Percentiles rank a stretch among this genome's conserved stretches.
These are phyloP conservation scores for Bocquillonia castaneifolia DNA, from an alignment of 441 rosid species.

Conservation along the genomic window DNA sequence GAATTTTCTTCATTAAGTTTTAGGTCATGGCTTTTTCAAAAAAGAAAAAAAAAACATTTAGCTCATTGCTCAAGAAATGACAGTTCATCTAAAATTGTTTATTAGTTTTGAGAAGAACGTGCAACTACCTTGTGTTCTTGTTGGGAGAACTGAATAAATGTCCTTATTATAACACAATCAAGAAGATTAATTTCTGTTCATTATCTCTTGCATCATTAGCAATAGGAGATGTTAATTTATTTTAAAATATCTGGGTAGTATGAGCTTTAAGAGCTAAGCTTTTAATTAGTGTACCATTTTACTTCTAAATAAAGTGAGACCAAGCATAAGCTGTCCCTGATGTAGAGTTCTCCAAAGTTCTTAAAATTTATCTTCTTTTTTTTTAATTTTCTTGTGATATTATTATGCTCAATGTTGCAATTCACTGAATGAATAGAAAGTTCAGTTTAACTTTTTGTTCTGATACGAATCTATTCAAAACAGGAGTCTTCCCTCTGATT, in stretches of 20 bases:
- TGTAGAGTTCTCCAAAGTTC: background rate
- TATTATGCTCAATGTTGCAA: background rate
- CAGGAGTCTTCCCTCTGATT: conserved; percentile 67
- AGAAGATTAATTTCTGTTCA: background rate
- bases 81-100: too few relatives aligned
- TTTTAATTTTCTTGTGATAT: background rate
- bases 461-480: conserved; percentile 24
- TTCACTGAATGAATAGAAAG: conserved; percentile 1
- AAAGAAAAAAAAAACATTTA: too few relatives aligned
- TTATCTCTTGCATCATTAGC: background rate
- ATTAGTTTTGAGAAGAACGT: background rate
- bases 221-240: background rate
- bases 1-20: background rate
- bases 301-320: background rate
- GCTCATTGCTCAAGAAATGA: too few relatives aligned
- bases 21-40: too few relatives aligned
- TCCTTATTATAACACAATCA: background rate
- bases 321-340: background rate
- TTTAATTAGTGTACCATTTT: too few relatives aligned
- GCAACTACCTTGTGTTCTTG: background rate
- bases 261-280: background rate
- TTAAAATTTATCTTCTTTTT: background rate
- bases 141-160: background rate
- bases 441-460: background rate
- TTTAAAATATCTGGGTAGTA: background rate